phyloP scores from a whole-genome alignment of 176 grass and related monocot species.

The Oryza coarctata region DNA sequence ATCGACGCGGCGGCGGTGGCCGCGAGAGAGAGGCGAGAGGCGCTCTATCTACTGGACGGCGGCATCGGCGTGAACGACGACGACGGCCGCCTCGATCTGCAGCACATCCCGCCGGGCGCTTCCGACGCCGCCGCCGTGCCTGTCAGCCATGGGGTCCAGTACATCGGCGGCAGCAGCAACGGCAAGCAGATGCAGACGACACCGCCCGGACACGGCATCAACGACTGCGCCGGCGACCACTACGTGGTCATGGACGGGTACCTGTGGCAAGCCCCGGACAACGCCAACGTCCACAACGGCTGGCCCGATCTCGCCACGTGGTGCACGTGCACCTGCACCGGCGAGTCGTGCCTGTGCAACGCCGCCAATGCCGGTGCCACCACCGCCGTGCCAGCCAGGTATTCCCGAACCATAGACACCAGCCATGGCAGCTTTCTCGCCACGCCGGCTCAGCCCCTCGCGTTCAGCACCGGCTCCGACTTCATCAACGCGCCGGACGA shows the following conservation, averaged over 20 bases:
- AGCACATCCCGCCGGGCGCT: neutral
- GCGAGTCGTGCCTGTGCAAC: neutral
- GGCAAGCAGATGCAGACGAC: neutral
- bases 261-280: neutral
- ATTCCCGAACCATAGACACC: neutral
- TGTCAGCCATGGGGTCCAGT: neutral
- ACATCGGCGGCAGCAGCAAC: neutral
- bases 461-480: neutral
- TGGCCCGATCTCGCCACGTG: conserved; percentile 1
- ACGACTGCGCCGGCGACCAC: neutral
- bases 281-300: neutral
- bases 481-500: neutral
- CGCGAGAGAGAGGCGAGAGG: neutral
- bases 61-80: no score
- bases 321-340: no score
- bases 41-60: neutral
- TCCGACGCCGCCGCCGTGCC: neutral
- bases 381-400: neutral
- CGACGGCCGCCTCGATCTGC: neutral
- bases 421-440: neutral
- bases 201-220: neutral
- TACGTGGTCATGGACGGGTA: neutral
- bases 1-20: conserved; percentile 16
- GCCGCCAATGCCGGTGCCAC: neutral
- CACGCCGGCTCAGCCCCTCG: neutral